Base-by-base conservation (phyloP, 208 protist genomes). In the Wallacemonas sp. region DNA sequence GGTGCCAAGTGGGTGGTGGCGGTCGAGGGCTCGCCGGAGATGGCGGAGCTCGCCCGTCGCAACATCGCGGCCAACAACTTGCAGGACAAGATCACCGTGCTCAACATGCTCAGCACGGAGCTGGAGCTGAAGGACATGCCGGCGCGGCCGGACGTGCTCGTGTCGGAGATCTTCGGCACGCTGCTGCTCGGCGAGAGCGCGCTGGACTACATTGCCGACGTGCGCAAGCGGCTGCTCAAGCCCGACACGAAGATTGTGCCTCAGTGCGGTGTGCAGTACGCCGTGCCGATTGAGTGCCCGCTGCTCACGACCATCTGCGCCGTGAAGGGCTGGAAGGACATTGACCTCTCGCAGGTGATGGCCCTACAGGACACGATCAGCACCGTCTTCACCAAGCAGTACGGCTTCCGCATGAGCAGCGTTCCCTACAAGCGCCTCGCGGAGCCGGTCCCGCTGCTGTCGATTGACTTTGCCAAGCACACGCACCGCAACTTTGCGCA, bases 321-420 rank as follows among this genome's bases (percentile, higher is more conserved):
- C 16, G 94, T 96, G 16, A 79, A 68, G 18, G 65, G 63, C n/a
- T 97, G 90, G 90, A 79, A 86, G 38, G 91, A 81, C 26, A 62
- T 97, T 36, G 69, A 97, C 66, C 73, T 97, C 16, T 84, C 81
- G 14, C 70, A 89, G 39, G 84, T 98, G 57, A 97, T 92, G 68
- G 71, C 83, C 33, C 65, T 98, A 62, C 81, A 97, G 71, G 94
- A 98, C 75, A 97, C 92, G 12, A 82, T 79, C 2, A 93, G 82
- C 55, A 67, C 92, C 12, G 91, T 98, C 52, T 98, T 98, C 81
- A 95, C 94, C 12, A 98, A 98, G 78, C 88, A 95, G 76, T 98
- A 98, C 70, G 94, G 94, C 45, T 95, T 97, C 71, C 90, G 90
- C 62, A 83, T 98, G 74, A 92, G 80, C 70, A 94, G 86, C 52